Percentiles rank a stretch among this genome's conserved stretches.
phyloP scores from a whole-genome alignment of 768 basidiomycete genomes.

The Auriscalpium vulgare region DNA sequence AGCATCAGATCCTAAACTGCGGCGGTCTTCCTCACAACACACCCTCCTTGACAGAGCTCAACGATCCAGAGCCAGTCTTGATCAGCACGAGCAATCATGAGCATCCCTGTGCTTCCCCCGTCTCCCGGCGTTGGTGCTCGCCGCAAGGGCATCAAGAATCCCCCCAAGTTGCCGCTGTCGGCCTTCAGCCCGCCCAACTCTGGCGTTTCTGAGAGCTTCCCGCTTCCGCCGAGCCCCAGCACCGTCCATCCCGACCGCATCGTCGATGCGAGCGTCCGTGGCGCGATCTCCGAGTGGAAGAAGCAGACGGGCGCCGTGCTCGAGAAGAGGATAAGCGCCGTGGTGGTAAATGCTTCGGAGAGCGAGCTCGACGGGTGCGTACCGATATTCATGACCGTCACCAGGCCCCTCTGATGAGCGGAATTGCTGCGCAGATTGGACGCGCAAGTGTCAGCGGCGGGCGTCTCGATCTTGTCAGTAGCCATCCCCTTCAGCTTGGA shows the following conservation, averaged over 20 bases:
- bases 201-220: slow-evolving; percentile 59
- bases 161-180: slow-evolving; percentile 67
- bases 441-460: slow-evolving; percentile 8
- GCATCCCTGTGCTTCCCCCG: slow-evolving; percentile 17
- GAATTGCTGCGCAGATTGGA: slow-evolving; percentile 8
- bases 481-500: slow-evolving; percentile 56
- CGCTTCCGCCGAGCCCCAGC: slow-evolving; percentile 60
- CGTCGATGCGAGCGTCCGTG: slow-evolving; percentile 60
- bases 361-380: slow-evolving; percentile 39
- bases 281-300: slow-evolving; percentile 42
- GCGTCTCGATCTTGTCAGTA: slow-evolving; percentile 38
- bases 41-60: too few relatives aligned
- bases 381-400: neutral
- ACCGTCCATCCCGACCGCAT: slow-evolving; percentile 53
- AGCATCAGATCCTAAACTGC: too few relatives aligned
- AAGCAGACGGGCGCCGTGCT: slow-evolving; percentile 40
- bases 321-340: slow-evolving; percentile 37
- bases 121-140: slow-evolving; percentile 40
- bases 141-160: slow-evolving; percentile 56
- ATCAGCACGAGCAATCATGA: too few relatives aligned
- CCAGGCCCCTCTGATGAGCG: neutral
- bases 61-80: too few relatives aligned
- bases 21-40: too few relatives aligned
- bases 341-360: slow-evolving; percentile 31
- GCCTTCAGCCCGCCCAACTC: slow-evolving; percentile 69